Conservation (phyloP, 2,329 filamentous ascomycete genomes). For the Cladobotryum protrusum region DNA sequence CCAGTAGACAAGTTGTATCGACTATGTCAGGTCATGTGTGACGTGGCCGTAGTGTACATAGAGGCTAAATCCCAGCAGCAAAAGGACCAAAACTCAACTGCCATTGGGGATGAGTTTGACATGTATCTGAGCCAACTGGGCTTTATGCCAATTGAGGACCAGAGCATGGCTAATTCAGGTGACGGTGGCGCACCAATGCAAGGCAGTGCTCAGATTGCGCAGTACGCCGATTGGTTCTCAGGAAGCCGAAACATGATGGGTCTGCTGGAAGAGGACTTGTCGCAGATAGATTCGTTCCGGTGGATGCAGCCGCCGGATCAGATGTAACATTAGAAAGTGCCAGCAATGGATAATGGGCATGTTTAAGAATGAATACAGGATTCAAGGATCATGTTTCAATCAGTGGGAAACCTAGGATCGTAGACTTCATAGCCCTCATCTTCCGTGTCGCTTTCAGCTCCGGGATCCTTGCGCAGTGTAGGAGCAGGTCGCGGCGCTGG, state of each 20-base stretch:
- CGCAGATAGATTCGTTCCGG: slow-evolving; percentile 35
- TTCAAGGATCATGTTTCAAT: slow-evolving; percentile 35
- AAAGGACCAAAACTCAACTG: slow-evolving; percentile 39
- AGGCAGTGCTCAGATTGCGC: slow-evolving; percentile 31
- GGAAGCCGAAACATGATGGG: slow-evolving; percentile 61
- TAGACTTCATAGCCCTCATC: slow-evolving; percentile 68
- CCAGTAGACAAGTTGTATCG: slow-evolving; percentile 54
- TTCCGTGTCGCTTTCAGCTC: slow-evolving; percentile 57
- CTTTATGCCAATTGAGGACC: slow-evolving; percentile 43
- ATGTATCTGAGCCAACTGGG: slow-evolving; percentile 59
- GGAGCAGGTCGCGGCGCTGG: slow-evolving; percentile 30
- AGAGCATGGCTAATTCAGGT: slow-evolving; percentile 20
- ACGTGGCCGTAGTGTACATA: slow-evolving; percentile 56
- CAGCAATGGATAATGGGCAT: not conserved
- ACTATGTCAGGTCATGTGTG: slow-evolving; percentile 56
- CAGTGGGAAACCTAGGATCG: slow-evolving; percentile 53
- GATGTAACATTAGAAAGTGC: not conserved
- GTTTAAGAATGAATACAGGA: not conserved
- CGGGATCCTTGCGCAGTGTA: slow-evolving; percentile 17
- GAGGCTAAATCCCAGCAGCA: slow-evolving; percentile 50
- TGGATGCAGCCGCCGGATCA: slow-evolving; percentile 24
- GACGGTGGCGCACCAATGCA: slow-evolving; percentile 14
- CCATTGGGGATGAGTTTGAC: slow-evolving; percentile 55
- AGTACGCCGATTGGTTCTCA: slow-evolving; percentile 60
- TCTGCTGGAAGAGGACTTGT: slow-evolving; percentile 55